Evolutionary conservation across 495 filamentous ascomycete genomes (phyloP), one percentile per base, ranked within the genome.

Genomic region (Talaromyces trachyspermus): DNA sequence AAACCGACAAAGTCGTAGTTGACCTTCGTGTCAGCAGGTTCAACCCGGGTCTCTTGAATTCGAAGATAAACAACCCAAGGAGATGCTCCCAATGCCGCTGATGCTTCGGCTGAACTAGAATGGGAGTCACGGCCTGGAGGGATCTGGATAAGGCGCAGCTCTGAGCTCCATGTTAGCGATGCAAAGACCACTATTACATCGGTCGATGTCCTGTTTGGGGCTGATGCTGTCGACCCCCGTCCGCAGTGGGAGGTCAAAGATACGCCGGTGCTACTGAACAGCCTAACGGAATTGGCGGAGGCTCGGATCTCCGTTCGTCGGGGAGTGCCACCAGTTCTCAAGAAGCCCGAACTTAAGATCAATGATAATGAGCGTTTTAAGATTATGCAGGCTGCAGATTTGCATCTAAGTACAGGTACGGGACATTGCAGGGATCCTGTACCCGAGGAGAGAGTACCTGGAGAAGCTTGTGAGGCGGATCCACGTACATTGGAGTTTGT

Each of bases 331-430:
- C 52, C 67, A 2, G 74, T 77, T 48, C 54, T 63, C 11, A 71
- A 78, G 51, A 86, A 80, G 55, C 84, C 88, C 0, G 64, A 72
- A n/a, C 86, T 83, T 11, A 75, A 81, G 43, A 84, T 98, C 47
- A 75, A 77, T 41, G 86, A 91, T 22, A 85, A 94, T 61, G 90
- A 89, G n/a, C 85, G 83, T 51, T 96, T 97, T 66, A 97, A 96
- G 68, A 94, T 98, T 49, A 82, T 98, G 77, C 92, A 98, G 61
- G 61, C 92, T 42, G 83, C 90, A 37, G 92, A 98, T 71, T 57
- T 95, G 46, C 92, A 98, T 65, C 62, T 98, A 50, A 88, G 85
- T 49, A 98, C 92, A 2, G 92, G 94, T 23, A 71, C 88, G 5
- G 92, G 94, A 5, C 53, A 59, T 12, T 98, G 92, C 56, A 77